Percentiles rank a stretch among this genome's conserved stretches.
Conservation (phyloP, 352 stramenopile species). For the Globisporangium spiculum region DNA sequence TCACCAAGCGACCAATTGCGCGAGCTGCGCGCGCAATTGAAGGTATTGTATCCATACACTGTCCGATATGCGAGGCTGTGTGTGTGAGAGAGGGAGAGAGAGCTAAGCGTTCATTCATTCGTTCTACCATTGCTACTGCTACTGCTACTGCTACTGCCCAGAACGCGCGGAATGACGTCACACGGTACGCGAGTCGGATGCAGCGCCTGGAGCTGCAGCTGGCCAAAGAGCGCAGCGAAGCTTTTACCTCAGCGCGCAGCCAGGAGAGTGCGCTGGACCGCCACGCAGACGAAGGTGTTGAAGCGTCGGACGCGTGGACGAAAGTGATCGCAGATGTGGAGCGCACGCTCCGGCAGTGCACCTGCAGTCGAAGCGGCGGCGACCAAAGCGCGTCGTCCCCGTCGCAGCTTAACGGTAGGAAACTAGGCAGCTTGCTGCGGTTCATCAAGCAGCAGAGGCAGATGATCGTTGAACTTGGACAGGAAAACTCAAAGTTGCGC, state of each 20-base stretch:
- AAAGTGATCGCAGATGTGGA: conserved; percentile 4
- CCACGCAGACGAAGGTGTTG: not conserved
- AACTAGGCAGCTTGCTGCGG: conserved; percentile 9
- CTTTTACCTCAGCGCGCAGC: not conserved
- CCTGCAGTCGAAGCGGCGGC: not conserved
- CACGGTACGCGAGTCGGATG: conserved; percentile 23
- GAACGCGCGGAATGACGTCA: conserved; percentile 27
- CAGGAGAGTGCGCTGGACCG: not conserved
- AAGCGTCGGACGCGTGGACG: not conserved
- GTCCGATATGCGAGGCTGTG: not conserved
- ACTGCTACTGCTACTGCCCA: not conserved
- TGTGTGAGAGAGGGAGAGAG: not conserved
- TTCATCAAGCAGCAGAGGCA: conserved; percentile 20
- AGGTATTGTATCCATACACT: not conserved
- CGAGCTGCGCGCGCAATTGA: conserved; percentile 10
- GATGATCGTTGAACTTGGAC: conserved; percentile 15
- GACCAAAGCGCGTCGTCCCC: not conserved
- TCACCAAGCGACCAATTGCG: conserved; percentile 1
- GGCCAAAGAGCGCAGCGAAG: conserved; percentile 9
- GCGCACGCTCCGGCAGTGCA: not conserved
- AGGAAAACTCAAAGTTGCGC: conserved; percentile 26
- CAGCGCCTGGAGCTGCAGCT: conserved; percentile 24
- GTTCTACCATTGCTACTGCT: not conserved
- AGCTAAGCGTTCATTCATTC: too few species aligned
- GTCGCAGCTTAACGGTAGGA: not conserved